Evolutionary conservation across 805 yeast genomes (phyloP).

Genomic region (Saccharomycopsis oosterbeekiorum): DNA sequence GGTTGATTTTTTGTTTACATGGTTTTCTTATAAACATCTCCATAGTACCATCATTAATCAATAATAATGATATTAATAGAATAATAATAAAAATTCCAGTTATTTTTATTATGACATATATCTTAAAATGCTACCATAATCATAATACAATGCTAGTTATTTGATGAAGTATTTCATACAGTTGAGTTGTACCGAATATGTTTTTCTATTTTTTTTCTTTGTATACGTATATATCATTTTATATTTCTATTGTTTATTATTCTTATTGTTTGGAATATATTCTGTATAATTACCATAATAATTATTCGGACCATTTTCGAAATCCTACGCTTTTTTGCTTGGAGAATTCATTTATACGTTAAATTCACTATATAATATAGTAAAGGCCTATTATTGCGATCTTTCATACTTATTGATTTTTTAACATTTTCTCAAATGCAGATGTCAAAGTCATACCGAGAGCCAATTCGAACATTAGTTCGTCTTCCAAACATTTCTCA

Average conservation of each 20-base stretch:
- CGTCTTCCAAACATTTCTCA: conserved; percentile 24
- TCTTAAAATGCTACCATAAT: not conserved
- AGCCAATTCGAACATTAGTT: conserved; percentile 45
- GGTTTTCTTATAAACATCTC: not conserved
- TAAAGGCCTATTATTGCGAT: not conserved
- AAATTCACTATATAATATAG: not conserved
- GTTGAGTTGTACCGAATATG: not conserved
- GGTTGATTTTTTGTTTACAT: not conserved
- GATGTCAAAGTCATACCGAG: conserved; percentile 45
- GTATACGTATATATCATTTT: not conserved
- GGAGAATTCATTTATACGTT: not conserved
- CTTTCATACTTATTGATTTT: not conserved
- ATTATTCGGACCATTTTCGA: too few species aligned
- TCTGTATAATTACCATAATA: not conserved
- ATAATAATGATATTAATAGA: not conserved
- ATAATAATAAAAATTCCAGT: not conserved
- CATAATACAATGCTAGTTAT: too few species aligned
- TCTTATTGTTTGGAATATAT: not conserved
- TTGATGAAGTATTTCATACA: not conserved
- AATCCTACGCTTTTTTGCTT: too few species aligned
- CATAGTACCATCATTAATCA: not conserved
- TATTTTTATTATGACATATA: not conserved
- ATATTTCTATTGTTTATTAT: not conserved
- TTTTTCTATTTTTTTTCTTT: too few species aligned
- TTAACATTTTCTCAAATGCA: conserved; percentile 30